These are phyloP conservation scores for Chrysanthemum seticuspe DNA, from an alignment of 129 eudicot genomes.

Conservation along the genomic window DNA sequence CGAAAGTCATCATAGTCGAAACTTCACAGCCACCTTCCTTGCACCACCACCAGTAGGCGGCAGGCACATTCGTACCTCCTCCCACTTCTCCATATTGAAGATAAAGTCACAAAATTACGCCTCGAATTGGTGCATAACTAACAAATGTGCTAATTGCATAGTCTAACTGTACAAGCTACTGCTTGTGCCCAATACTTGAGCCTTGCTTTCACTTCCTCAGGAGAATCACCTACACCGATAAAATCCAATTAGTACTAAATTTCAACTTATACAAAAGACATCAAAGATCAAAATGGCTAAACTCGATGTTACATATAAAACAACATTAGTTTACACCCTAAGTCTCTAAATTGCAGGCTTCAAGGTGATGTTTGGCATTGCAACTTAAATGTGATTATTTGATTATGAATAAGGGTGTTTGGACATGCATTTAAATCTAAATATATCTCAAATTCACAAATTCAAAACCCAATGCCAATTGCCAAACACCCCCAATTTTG, in stretches of 20 bases:
- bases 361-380: no score
- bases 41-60: background rate
- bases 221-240: slow-evolving; percentile 60
- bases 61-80: slow-evolving; percentile 14
- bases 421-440: no score
- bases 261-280: background rate
- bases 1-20: background rate
- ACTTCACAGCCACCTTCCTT: slow-evolving; percentile 14
- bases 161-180: slow-evolving; percentile 70
- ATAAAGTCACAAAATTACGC: slow-evolving; percentile 12
- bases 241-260: background rate
- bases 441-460: background rate
- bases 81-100: slow-evolving; percentile 3
- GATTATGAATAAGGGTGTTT: no score
- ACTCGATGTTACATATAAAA: background rate
- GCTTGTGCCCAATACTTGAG: slow-evolving; percentile 85
- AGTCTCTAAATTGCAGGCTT: no score
- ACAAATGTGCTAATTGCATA: slow-evolving; percentile 48
- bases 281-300: background rate
- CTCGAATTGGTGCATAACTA: slow-evolving; percentile 15
- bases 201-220: slow-evolving; percentile 86
- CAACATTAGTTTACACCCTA: background rate
- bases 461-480: background rate
- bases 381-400: no score
- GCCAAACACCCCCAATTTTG: background rate